A percentile compares a stretch with the other conserved stretches of the same genome.
Evolutionary conservation across 1,284 basidiomycete species (phyloP).

Genomic region (Volvariella volvacea): DNA sequence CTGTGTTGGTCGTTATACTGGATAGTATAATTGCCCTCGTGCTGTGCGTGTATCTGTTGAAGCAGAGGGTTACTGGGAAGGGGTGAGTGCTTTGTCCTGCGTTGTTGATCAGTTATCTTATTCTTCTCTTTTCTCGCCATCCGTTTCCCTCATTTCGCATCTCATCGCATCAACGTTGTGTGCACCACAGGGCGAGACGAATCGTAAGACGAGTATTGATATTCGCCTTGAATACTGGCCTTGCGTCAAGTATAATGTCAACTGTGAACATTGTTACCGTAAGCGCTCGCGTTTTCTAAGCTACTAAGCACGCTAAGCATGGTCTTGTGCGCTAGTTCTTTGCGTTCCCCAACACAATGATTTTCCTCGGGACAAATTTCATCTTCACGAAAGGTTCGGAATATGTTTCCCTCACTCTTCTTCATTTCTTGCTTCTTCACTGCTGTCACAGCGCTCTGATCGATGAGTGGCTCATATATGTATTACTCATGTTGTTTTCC

Average conservation of each 20-base stretch:
- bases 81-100: constrained; percentile 4
- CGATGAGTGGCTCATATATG: no score
- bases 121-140: no score
- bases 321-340: constrained; percentile 9
- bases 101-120: no score
- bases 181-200: constrained; percentile 7
- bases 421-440: background rate
- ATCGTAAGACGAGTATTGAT: constrained; percentile 8
- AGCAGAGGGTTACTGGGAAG: constrained; percentile 10
- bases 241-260: constrained; percentile 12
- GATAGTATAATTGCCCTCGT: constrained; percentile 12
- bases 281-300: background rate
- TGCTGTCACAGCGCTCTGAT: no score
- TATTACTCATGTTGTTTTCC: no score
- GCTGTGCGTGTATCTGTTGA: constrained; percentile 12
- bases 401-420: background rate
- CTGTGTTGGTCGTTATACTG: constrained; percentile 9
- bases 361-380: constrained; percentile 13
- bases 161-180: no score
- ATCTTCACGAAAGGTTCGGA: constrained; percentile 13
- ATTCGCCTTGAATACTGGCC: constrained; percentile 13
- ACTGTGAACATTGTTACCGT: constrained; percentile 13
- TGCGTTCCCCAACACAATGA: constrained; percentile 13
- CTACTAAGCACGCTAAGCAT: background rate
- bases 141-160: no score